Base-by-base conservation (phyloP, 2,329 filamentous ascomycete species). In the Cucurbitaria berberidis region DNA sequence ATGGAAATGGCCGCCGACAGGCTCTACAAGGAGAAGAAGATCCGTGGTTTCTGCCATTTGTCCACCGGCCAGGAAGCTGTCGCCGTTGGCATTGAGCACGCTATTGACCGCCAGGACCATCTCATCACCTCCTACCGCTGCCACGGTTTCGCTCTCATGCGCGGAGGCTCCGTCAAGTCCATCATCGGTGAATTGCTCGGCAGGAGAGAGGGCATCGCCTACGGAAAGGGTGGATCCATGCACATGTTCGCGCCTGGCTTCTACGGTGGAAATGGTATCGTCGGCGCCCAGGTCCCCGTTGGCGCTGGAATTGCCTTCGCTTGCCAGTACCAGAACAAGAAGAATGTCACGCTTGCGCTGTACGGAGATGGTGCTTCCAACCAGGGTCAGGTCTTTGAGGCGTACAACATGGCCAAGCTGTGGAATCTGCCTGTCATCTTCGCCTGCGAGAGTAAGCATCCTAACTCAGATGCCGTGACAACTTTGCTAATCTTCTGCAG, bases 11-110 rank as follows among this genome's bases (percentile, higher is more conserved):
- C 93, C 66, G 92, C 95, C 81, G 95, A 99, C 77, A 87, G 93
- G 76, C 84, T 99, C 74, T 99, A 99, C 90, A 99, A 99, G 85
- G 95, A 98, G 84, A 99, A 99, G 89, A 98, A 99, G 86, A 98
- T 99, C 72, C 90, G 95, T 72, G 95, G 95, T 82, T 99, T 99
- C 89, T 99, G 95, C 83, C 95, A 99, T 82, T 81, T 99, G 79
- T 98, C 95, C 54, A 96, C 90, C 55, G 95, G 95, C 60, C 95
- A 99, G 81, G 95, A 99, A 85, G 95, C 95, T 63, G 95, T 99
- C 64, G 92, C 95, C 54, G 88, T 93, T 68, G 95, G 95, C 76
- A 98, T 99, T 73, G 95, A 99, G 82, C 91, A 96, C 77, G 93
- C 93, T 64, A 90, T 99, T 75, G 90, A 87, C 71, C 92, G 91